Evolutionary conservation across 331 rosid species (phyloP).

Genomic region (Rhamnella rubrinervis): DNA sequence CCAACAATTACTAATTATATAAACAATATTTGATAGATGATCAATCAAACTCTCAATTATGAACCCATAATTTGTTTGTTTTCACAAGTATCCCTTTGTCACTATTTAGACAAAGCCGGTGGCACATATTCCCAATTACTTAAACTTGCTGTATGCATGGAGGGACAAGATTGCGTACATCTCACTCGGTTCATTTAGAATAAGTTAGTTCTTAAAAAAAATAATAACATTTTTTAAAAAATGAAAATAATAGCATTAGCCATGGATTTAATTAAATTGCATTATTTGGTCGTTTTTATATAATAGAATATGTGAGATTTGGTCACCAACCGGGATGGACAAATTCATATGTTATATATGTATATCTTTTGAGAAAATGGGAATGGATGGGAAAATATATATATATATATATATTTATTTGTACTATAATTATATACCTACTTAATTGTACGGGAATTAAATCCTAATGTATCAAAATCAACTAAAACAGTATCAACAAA

Average conservation of each 20-base stretch:
- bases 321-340: not conserved
- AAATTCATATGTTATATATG: too few species aligned
- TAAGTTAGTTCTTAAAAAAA: not conserved
- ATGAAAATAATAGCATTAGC: too few species aligned
- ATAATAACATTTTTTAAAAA: too few species aligned
- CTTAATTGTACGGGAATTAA: too few species aligned
- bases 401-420: too few species aligned
- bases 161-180: constrained; percentile 7
- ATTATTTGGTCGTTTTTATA: not conserved
- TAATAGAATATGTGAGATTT: not conserved
- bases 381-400: too few species aligned
- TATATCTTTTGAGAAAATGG: too few species aligned
- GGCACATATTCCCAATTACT: constrained; percentile 8
- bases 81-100: constrained; percentile 12
- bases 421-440: too few species aligned
- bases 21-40: not conserved
- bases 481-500: too few species aligned
- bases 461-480: too few species aligned
- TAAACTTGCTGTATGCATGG: constrained; percentile 1
- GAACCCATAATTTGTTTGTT: not conserved
- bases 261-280: not conserved
- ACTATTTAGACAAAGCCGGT: constrained; percentile 10
- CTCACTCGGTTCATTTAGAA: not conserved
- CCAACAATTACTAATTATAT: not conserved
- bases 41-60: not conserved